These are phyloP conservation scores for Fusarium caatingaense DNA, from an alignment of 2,329 filamentous ascomycete species.

Conservation along the genomic window DNA sequence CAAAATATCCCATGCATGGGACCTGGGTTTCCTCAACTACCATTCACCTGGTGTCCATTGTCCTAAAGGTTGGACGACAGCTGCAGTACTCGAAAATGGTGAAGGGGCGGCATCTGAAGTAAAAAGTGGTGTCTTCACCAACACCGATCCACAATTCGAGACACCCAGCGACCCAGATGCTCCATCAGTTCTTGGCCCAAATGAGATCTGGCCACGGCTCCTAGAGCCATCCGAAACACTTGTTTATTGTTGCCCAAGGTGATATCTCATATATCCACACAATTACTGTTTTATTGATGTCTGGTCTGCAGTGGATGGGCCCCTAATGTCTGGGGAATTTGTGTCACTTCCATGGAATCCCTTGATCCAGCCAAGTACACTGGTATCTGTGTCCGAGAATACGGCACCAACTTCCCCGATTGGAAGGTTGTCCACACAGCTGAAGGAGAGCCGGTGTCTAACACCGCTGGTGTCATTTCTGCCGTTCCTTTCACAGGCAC, in stretches of 20 bases:
- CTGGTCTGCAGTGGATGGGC: slow-evolving; percentile 22
- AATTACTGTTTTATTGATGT: neutral
- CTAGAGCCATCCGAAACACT: slow-evolving; percentile 38
- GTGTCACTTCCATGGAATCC: slow-evolving; percentile 20
- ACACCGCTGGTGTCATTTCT: slow-evolving; percentile 7
- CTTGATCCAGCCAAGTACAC: slow-evolving; percentile 1
- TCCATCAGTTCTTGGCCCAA: neutral
- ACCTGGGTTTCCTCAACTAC: slow-evolving; percentile 28
- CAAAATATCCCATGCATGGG: neutral
- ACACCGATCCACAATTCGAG: too few relatives aligned
- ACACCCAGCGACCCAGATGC: too few relatives aligned
- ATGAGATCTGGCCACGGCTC: slow-evolving; percentile 5
- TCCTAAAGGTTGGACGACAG: slow-evolving; percentile 44
- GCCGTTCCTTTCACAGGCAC: neutral
- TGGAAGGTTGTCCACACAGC: too few relatives aligned
- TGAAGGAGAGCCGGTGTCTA: slow-evolving; percentile 17
- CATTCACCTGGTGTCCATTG: slow-evolving; percentile 44
- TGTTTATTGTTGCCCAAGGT: slow-evolving; percentile 42
- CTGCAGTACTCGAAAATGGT: slow-evolving; percentile 24
- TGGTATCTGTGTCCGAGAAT: neutral
- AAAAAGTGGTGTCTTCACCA: slow-evolving; percentile 25
- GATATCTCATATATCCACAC: neutral
- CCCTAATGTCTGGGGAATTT: slow-evolving; percentile 7
- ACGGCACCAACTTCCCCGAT: too few relatives aligned
- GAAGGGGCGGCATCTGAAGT: neutral